A percentile compares a stretch with the other conserved stretches of the same genome.
Conservation (phyloP, 495 filamentous ascomycete genomes). For the Hypoxylon fuscum region DNA sequence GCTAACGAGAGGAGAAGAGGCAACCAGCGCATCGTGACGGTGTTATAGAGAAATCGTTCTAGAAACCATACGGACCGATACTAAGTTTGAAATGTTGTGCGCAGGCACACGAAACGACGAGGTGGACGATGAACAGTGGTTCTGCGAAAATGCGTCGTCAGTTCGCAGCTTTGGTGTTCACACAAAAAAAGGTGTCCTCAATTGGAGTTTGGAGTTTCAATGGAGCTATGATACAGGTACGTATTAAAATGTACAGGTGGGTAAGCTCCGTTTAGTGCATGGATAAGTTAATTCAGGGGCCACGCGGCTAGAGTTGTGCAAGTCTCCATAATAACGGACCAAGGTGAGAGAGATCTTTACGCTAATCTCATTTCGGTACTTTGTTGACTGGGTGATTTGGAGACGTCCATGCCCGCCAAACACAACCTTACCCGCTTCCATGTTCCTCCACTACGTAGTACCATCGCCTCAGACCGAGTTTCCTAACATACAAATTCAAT, state of each 20-base stretch:
- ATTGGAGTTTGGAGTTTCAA: constrained; percentile 30
- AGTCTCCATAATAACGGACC: constrained; percentile 2
- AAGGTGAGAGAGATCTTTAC: constrained; percentile 5
- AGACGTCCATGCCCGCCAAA: constrained; percentile 35
- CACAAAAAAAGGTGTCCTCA: constrained; percentile 48
- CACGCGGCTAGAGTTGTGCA: background rate
- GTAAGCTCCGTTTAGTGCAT: too few relatives aligned
- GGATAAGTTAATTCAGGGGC: constrained; percentile 22
- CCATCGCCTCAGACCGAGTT: background rate
- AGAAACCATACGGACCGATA: background rate
- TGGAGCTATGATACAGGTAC: too few relatives aligned
- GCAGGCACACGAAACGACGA: too few relatives aligned
- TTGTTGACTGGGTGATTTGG: constrained; percentile 42
- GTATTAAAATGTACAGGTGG: too few relatives aligned
- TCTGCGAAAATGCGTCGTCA: constrained; percentile 14
- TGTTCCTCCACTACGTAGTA: constrained; percentile 25
- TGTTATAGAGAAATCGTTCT: constrained; percentile 20
- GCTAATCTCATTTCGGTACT: constrained; percentile 40
- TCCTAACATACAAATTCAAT: background rate
- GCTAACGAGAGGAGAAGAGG: constrained; percentile 66
- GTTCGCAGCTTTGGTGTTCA: constrained; percentile 22
- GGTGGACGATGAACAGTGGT: too few relatives aligned
- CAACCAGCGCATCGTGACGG: constrained; percentile 61
- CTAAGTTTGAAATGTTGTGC: constrained; percentile 8
- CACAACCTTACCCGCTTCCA: constrained; percentile 22